Evolutionary conservation across 192 early-diverging fungal genomes (phyloP).

Genomic region (Linnemannia hyalina): DNA sequence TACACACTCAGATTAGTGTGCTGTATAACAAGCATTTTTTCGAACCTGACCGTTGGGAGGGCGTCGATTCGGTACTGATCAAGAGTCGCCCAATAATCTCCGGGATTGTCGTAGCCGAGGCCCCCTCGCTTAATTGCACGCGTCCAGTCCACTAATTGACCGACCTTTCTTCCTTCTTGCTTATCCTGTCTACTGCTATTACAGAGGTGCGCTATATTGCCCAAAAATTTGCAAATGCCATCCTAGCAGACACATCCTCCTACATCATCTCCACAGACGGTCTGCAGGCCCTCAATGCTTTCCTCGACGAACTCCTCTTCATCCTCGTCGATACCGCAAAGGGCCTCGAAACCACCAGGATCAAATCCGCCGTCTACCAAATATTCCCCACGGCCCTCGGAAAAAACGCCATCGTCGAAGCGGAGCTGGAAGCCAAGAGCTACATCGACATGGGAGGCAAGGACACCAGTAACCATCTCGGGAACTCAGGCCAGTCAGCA

Average conservation of each 20-base stretch:
- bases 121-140: not conserved
- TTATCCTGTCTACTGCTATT: not conserved
- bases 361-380: constrained; percentile 63
- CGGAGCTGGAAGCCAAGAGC: constrained; percentile 70
- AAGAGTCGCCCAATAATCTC: not conserved
- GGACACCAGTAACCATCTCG: constrained; percentile 53
- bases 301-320: constrained; percentile 69
- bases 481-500: constrained; percentile 32
- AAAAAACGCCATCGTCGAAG: constrained; percentile 72
- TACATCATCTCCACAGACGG: constrained; percentile 71
- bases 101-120: not conserved
- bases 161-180: not conserved
- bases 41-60: not conserved
- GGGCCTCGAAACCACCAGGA: constrained; percentile 62
- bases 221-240: constrained; percentile 72
- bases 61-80: not conserved
- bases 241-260: constrained; percentile 66
- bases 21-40: not conserved
- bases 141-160: not conserved
- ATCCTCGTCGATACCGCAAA: constrained; percentile 61
- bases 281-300: constrained; percentile 65
- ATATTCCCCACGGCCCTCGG: constrained; percentile 67
- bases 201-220: constrained; percentile 69
- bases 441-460: constrained; percentile 66
- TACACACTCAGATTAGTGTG: not conserved